Percentiles rank a stretch among this genome's conserved stretches.
Conservation (phyloP, 108 stramenopile species). For the Pseudonitzschia multistriata region DNA sequence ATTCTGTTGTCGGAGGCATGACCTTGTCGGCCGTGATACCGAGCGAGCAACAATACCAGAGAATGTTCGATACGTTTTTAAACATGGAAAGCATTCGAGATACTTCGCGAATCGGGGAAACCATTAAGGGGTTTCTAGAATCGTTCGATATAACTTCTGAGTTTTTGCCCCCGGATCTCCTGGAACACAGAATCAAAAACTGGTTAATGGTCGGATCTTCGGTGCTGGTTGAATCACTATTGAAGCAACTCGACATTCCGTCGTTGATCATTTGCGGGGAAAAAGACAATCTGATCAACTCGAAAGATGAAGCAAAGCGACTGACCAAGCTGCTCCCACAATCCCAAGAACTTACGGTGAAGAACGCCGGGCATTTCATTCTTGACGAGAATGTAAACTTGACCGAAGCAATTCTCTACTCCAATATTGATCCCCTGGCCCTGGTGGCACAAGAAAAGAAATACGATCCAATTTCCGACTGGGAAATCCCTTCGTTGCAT, state of each 20-base stretch:
- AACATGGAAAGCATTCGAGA: slow-evolving; percentile 18
- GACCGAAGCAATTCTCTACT: slow-evolving; percentile 81
- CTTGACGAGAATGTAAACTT: slow-evolving; percentile 78
- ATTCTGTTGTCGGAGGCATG: slow-evolving; percentile 66
- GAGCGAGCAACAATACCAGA: slow-evolving; percentile 47
- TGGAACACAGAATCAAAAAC: slow-evolving; percentile 68
- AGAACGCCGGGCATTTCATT: slow-evolving; percentile 73
- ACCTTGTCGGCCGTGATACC: slow-evolving; percentile 56
- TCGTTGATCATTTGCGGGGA: slow-evolving; percentile 72
- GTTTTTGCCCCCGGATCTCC: slow-evolving; percentile 50
- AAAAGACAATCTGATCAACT: slow-evolving; percentile 76
- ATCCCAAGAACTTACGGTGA: slow-evolving; percentile 57
- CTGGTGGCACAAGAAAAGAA: slow-evolving; percentile 30
- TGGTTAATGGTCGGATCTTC: slow-evolving; percentile 74
- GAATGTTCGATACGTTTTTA: slow-evolving; percentile 51
- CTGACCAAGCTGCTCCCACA: slow-evolving; percentile 58
- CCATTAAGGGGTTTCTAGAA: slow-evolving; percentile 34
- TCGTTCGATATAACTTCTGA: slow-evolving; percentile 57
- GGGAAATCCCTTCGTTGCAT: slow-evolving; percentile 62
- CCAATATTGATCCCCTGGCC: slow-evolving; percentile 58
- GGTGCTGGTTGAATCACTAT: slow-evolving; percentile 51
- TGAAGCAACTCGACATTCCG: slow-evolving; percentile 56
- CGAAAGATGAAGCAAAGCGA: slow-evolving; percentile 60
- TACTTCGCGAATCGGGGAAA: slow-evolving; percentile 18
- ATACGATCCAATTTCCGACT: slow-evolving; percentile 78